phyloP scores from a whole-genome alignment of 352 stramenopile genomes.

The Pythium pyrilobum region DNA sequence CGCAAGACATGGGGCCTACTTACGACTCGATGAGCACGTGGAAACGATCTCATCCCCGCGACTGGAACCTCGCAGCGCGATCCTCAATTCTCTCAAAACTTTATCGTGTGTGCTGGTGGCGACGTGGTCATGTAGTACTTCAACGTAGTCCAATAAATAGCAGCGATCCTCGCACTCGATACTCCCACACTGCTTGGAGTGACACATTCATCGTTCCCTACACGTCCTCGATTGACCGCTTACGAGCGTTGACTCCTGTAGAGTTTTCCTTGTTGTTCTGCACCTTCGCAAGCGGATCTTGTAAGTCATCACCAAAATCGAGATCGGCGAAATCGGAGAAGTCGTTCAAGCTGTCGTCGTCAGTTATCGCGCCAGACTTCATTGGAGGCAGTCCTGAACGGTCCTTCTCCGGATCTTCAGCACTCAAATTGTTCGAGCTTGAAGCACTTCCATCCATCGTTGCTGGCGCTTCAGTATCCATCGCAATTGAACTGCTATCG shows the following conservation, averaged over 20 bases:
- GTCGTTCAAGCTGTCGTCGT: constrained; percentile 64
- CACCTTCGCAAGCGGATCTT: constrained; percentile 32
- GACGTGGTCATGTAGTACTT: neutral
- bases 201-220: constrained; percentile 19
- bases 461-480: too few relatives aligned
- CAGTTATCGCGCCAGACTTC: constrained; percentile 16
- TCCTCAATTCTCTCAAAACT: constrained; percentile 13
- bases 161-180: constrained; percentile 20
- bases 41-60: neutral
- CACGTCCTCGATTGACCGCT: constrained; percentile 63
- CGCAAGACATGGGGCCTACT: neutral
- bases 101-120: neutral
- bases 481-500: neutral
- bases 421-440: too few relatives aligned
- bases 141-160: constrained; percentile 27
- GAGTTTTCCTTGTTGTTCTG: constrained; percentile 68
- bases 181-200: constrained; percentile 14
- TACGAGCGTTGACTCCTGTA: constrained; percentile 37
- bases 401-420: constrained; percentile 1
- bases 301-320: constrained; percentile 65
- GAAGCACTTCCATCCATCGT: too few relatives aligned
- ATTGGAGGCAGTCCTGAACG: neutral
- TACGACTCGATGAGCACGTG: too few relatives aligned
- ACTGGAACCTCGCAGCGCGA: neutral
- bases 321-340: constrained; percentile 73